These are phyloP conservation scores for Durio zibethinus DNA, from an alignment of 345 rosid species.

Conservation along the genomic window DNA sequence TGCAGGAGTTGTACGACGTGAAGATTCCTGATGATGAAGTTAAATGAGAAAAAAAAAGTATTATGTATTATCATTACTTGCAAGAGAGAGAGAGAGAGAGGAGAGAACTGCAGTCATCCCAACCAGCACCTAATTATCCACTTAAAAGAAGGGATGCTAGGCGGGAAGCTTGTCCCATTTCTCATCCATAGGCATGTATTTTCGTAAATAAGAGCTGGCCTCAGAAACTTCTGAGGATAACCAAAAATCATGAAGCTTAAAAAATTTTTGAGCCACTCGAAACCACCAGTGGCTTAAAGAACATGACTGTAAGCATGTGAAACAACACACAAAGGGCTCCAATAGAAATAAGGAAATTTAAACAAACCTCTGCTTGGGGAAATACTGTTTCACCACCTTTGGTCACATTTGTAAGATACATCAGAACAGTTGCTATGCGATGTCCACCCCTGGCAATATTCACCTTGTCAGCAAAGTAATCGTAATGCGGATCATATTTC, in stretches of 20 bases:
- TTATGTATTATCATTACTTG: neutral
- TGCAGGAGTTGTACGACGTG: conserved; percentile 51
- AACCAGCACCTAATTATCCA: neutral
- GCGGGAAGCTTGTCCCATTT: neutral
- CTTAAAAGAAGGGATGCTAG: neutral
- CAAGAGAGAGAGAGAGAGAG: neutral
- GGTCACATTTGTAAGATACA: conserved; percentile 84
- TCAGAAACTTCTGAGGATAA: neutral
- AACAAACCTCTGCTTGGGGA: conserved; percentile 80
- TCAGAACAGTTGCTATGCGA: conserved; percentile 76
- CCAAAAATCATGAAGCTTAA: neutral
- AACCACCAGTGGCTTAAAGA: conserved; percentile 3
- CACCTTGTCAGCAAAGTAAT: conserved; percentile 85
- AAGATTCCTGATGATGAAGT: conserved; percentile 50
- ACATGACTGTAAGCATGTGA: neutral
- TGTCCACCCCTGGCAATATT: conserved; percentile 96
- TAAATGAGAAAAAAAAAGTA: conserved; percentile 6
- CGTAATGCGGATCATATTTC: conserved; percentile 85
- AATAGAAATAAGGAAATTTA: neutral
- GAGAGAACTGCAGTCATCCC: neutral
- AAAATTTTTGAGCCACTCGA: neutral
- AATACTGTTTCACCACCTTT: conserved; percentile 98
- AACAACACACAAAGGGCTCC: neutral
- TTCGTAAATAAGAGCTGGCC: neutral
- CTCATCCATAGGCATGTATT: neutral